These are phyloP conservation scores for Aspergillus sp. DNA, from an alignment of 2,329 filamentous ascomycete genomes.

Conservation along the genomic window DNA sequence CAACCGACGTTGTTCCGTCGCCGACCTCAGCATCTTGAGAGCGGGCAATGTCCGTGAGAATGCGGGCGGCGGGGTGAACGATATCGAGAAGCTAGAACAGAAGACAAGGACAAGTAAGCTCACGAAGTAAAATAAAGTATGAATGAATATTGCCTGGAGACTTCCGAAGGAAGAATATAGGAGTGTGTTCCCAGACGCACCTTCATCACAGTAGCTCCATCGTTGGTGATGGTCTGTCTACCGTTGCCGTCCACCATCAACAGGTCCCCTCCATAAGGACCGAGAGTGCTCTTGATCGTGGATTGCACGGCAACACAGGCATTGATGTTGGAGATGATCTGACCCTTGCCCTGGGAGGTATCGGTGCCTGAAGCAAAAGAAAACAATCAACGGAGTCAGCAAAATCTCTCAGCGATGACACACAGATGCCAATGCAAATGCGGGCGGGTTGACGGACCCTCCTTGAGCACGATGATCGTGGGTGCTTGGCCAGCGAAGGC, in stretches of 20 bases:
- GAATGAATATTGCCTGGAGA: not conserved
- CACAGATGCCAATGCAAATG: constrained; percentile 22
- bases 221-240: constrained; percentile 96
- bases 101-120: constrained; percentile 15
- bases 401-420: constrained; percentile 16
- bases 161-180: not conserved
- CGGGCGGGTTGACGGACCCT: constrained; percentile 65
- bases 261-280: constrained; percentile 94
- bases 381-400: constrained; percentile 28
- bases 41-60: constrained; percentile 96
- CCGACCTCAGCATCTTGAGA: constrained; percentile 99
- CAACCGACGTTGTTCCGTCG: constrained; percentile 95
- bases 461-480: constrained; percentile 96
- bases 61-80: constrained; percentile 92
- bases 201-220: constrained; percentile 99
- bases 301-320: constrained; percentile 93
- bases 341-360: constrained; percentile 92
- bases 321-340: constrained; percentile 98
- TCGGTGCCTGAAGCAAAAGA: constrained; percentile 72
- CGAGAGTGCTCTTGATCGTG: constrained; percentile 93
- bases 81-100: constrained; percentile 82
- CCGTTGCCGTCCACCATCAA: constrained; percentile 96
- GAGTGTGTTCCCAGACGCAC: constrained; percentile 49
- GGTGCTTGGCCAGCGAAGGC: constrained; percentile 97
- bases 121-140: too few relatives aligned